Conservation (phyloP, 2,329 filamentous ascomycete species). For the Calonectria pseudoturangicola region DNA sequence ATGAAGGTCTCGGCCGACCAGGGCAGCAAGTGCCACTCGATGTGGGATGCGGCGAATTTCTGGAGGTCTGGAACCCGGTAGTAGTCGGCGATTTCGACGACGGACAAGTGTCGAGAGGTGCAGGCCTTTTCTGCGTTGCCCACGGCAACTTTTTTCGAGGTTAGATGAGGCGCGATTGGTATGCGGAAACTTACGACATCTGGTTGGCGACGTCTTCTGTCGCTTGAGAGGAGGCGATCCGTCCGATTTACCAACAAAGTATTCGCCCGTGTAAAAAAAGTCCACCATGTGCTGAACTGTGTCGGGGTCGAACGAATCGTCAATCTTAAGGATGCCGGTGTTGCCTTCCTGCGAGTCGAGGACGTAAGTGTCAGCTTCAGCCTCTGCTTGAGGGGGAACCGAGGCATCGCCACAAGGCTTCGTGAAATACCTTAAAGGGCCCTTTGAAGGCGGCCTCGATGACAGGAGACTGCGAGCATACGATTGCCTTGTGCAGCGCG, state of each 20-base stretch:
- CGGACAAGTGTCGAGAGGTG: neutral
- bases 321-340: neutral
- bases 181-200: neutral
- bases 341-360: neutral
- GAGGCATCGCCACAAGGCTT: too few relatives aligned
- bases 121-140: neutral
- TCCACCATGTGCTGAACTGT: constrained; percentile 17
- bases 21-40: neutral
- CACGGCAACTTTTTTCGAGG: neutral
- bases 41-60: neutral
- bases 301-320: neutral
- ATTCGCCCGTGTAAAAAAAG: constrained; percentile 7
- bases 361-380: neutral
- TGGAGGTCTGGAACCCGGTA: neutral
- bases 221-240: neutral
- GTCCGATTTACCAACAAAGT: neutral
- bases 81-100: constrained; percentile 6
- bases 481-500: constrained; percentile 12
- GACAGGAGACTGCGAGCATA: constrained; percentile 25
- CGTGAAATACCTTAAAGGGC: neutral
- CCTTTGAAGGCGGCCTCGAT: constrained; percentile 1
- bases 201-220: neutral
- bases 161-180: neutral
- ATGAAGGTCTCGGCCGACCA: neutral
- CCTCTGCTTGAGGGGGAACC: neutral